phyloP scores from a whole-genome alignment of 2,329 filamentous ascomycete genomes.

The Fonsecaea nubica region DNA sequence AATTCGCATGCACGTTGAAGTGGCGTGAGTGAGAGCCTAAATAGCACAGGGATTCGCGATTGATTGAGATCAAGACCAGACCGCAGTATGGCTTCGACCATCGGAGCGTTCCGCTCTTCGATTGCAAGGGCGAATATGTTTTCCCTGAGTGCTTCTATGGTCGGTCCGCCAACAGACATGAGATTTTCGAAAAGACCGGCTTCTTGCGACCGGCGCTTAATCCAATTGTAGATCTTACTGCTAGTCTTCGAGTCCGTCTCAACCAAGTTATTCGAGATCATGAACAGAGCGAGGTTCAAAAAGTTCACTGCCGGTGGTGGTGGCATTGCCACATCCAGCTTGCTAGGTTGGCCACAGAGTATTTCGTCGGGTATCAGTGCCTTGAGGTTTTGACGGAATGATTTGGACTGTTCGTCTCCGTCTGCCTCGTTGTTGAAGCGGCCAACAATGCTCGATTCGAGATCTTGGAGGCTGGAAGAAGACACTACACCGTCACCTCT shows the following conservation, averaged over 20 bases:
- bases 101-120: neutral
- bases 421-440: neutral
- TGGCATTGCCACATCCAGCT: too few species aligned
- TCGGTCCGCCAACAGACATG: neutral
- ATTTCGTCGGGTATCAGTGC: neutral
- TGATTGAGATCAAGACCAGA: neutral
- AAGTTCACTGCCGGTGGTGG: conserved; percentile 4
- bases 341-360: neutral
- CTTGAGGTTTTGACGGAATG: neutral
- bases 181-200: neutral
- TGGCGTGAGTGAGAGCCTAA: neutral
- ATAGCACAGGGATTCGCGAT: neutral
- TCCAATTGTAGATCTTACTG: neutral
- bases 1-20: neutral
- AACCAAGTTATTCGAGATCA: conserved; percentile 9
- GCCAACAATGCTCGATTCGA: neutral
- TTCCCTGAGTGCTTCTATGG: neutral
- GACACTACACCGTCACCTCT: neutral
- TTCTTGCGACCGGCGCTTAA: neutral
- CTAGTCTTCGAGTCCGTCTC: neutral
- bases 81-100: neutral
- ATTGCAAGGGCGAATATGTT: neutral
- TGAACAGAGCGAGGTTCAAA: conserved; percentile 7
- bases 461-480: neutral
- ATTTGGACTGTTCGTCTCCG: neutral